Evolutionary conservation across 768 basidiomycete species (phyloP).

Genomic region (Tylopilus intermedius): DNA sequence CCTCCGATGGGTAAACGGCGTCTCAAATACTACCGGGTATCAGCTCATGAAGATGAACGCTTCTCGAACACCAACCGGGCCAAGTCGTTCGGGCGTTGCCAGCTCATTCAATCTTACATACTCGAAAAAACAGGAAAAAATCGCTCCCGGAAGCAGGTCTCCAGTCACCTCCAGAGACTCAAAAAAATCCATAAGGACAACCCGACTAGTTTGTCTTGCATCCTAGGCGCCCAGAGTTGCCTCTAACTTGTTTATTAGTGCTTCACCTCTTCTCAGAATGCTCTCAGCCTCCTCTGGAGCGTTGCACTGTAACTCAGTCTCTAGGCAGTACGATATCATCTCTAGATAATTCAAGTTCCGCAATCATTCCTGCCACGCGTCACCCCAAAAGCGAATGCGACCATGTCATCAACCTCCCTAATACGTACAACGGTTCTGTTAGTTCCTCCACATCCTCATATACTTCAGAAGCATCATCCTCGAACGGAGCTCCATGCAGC

Average conservation of each 20-base stretch:
- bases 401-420: slow-evolving; percentile 4
- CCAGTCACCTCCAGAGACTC: slow-evolving; percentile 36
- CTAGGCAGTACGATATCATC: not conserved
- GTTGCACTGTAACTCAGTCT: slow-evolving; percentile 2
- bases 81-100: slow-evolving; percentile 36
- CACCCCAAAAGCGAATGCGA: slow-evolving; percentile 15
- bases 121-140: slow-evolving; percentile 35
- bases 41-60: slow-evolving; percentile 13
- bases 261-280: slow-evolving; percentile 24
- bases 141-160: slow-evolving; percentile 37
- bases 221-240: not conserved
- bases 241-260: slow-evolving; percentile 15
- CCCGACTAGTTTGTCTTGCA: slow-evolving; percentile 27
- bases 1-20: slow-evolving; percentile 35
- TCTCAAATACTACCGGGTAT: slow-evolving; percentile 29
- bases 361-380: slow-evolving; percentile 7
- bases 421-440: not conserved
- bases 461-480: slow-evolving; percentile 6
- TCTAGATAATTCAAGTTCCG: slow-evolving; percentile 7
- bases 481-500: not conserved
- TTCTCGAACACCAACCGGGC: slow-evolving; percentile 6
- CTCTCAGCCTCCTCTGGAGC: slow-evolving; percentile 12
- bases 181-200: slow-evolving; percentile 33
- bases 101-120: slow-evolving; percentile 37
- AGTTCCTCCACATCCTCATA: slow-evolving; percentile 3